Evolutionary conservation across 768 basidiomycete genomes (phyloP).

Genomic region (Xerocomus spinulosus): DNA sequence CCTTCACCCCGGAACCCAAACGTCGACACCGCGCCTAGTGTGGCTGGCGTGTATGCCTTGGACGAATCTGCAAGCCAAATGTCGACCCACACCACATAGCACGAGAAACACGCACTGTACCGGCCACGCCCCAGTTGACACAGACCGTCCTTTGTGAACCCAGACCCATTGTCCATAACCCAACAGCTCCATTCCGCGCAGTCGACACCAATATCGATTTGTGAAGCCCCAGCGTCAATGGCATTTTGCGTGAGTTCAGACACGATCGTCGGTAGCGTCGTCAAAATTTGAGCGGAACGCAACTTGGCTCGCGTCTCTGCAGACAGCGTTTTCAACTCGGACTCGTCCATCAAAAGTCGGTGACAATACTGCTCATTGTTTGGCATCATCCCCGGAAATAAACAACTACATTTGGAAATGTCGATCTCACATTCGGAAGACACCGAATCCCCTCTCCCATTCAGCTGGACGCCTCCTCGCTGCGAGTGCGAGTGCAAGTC

Average conservation of each 20-base stretch:
- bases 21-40: constrained; percentile 50
- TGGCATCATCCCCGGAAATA: constrained; percentile 18
- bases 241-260: constrained; percentile 89
- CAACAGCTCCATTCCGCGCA: constrained; percentile 77
- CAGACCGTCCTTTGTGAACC: constrained; percentile 63
- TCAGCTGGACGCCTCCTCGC: constrained; percentile 45
- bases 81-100: background rate
- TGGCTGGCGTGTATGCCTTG: constrained; percentile 54
- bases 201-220: constrained; percentile 70
- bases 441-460: constrained; percentile 69
- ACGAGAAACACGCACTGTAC: constrained; percentile 71
- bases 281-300: constrained; percentile 80
- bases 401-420: constrained; percentile 26
- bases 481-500: constrained; percentile 81
- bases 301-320: constrained; percentile 61
- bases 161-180: constrained; percentile 82
- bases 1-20: constrained; percentile 97
- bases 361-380: constrained; percentile 11
- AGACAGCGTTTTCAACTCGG: constrained; percentile 43
- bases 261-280: constrained; percentile 73
- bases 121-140: constrained; percentile 51
- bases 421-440: constrained; percentile 77
- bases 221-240: constrained; percentile 71
- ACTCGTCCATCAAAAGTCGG: constrained; percentile 18
- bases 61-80: constrained; percentile 53